Percentiles rank a stretch among this genome's conserved stretches.
Conservation (phyloP, 2,329 filamentous ascomycete genomes). For the Dactylellina cionopaga region DNA sequence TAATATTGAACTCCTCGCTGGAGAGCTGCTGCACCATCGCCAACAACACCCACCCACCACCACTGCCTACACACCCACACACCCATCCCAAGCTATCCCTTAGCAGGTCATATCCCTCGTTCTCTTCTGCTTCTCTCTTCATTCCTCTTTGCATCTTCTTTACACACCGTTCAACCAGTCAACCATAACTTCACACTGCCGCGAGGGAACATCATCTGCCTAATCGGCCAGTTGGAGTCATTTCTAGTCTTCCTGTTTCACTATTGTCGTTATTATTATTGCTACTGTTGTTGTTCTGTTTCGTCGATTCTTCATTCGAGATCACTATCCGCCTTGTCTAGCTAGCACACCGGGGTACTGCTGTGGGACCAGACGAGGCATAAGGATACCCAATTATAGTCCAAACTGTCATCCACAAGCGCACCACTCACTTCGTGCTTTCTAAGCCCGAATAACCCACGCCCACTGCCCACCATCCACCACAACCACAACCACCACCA, state of each 20-base stretch:
- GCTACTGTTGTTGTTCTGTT: too few relatives aligned
- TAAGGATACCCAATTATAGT: constrained; percentile 49
- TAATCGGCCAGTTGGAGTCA: background rate
- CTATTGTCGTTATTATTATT: too few relatives aligned
- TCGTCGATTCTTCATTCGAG: background rate
- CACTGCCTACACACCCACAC: too few relatives aligned
- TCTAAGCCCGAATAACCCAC: constrained; percentile 7
- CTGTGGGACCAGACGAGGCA: constrained; percentile 14
- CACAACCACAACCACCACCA: background rate
- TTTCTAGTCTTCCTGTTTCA: too few relatives aligned
- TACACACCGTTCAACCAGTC: background rate
- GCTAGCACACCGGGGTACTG: background rate
- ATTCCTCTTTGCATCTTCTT: background rate
- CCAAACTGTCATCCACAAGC: constrained; percentile 43
- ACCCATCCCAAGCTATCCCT: too few relatives aligned
- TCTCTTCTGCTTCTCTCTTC: background rate
- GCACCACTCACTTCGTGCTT: background rate
- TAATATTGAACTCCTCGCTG: constrained; percentile 7
- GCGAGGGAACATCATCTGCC: too few relatives aligned
- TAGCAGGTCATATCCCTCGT: background rate
- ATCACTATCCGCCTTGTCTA: background rate
- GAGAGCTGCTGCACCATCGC: constrained; percentile 17
- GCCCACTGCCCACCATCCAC: background rate
- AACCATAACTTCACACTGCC: background rate
- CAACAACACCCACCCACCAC: background rate